phyloP scores from a whole-genome alignment of 1,284 basidiomycete species.

The Puccinia brachypodii region DNA sequence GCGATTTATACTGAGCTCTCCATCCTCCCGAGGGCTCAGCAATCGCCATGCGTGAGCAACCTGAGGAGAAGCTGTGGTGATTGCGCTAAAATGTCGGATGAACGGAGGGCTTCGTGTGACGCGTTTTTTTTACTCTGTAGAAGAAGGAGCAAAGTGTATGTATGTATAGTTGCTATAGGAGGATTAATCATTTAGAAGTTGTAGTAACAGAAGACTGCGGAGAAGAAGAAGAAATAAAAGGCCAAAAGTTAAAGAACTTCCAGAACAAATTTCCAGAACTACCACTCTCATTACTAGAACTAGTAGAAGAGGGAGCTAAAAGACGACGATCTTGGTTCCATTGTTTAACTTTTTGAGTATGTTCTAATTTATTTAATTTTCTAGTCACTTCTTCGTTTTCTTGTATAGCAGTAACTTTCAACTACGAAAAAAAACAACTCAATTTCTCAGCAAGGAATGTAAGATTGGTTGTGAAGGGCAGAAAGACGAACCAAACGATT shows the following conservation, averaged over 20 bases:
- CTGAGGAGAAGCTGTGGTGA: too few relatives aligned
- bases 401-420: conserved; percentile 20
- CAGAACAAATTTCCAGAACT: neutral
- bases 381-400: conserved; percentile 1
- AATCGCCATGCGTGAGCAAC: too few relatives aligned
- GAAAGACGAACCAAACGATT: conserved; percentile 16
- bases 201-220: too few relatives aligned
- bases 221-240: neutral
- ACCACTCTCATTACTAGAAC: neutral
- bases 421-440: neutral
- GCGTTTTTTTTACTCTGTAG: too few relatives aligned
- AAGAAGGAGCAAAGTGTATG: too few relatives aligned
- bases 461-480: neutral
- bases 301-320: too few relatives aligned
- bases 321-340: neutral
- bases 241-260: conserved; percentile 22
- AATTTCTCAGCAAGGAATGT: neutral
- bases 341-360: conserved; percentile 4
- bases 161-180: too few relatives aligned
- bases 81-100: too few relatives aligned
- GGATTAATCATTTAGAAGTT: too few relatives aligned
- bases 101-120: too few relatives aligned
- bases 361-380: neutral
- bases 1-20: too few relatives aligned
- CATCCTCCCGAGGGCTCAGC: too few relatives aligned